Base-by-base conservation (phyloP, 257 asterid genomes). In the Rauvolfia tetraphylla region DNA sequence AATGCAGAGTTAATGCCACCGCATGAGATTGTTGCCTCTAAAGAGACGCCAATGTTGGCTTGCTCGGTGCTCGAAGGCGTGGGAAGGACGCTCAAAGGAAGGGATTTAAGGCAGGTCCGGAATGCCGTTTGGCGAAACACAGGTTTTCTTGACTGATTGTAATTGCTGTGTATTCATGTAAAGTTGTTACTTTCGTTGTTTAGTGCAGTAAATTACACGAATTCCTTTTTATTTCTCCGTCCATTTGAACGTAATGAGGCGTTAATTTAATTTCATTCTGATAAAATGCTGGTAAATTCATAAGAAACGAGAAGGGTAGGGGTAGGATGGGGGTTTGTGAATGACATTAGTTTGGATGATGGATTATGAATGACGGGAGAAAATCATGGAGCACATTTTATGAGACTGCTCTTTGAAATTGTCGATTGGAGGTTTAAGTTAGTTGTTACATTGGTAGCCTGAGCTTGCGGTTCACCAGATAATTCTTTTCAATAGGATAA, bases 21-120 rank as follows among this genome's bases (percentile, higher is more conserved):
- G 46, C 97, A 91, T 61, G 90, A 89, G 85, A 44, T 91, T 75
- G 87, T 87, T 75, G 91, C 81, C 20, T 71, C 87, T 13, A 87
- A 86, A 75, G 71, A 84, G n/a, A 76, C 89, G 38, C 91, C 95
- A 56, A 34, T 80, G 86, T 63, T 84, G 71, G 79, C 93, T 9
- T 88, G 84, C 75, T 91, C 97, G 22, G 90, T 91, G 79, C 72
- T 91, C 79, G 97, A 91, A 82, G 97, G 97, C 1, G 84, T 77
- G 23, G 97, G 97, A 27, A 81, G 97, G 89, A 91, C 94, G 20
- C 79, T 91, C 82, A 91, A 89, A 80, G 97, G 97, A 76, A 84
- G 95, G 81, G 97, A 91, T 81, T 87, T 89, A 72, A 83, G 93
- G 79, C 95, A 87, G 81, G 97, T 91, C 80, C 87, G 97, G 76